Conservation (phyloP, 805 yeast genomes). For the Starmerella ratchasimensis region DNA sequence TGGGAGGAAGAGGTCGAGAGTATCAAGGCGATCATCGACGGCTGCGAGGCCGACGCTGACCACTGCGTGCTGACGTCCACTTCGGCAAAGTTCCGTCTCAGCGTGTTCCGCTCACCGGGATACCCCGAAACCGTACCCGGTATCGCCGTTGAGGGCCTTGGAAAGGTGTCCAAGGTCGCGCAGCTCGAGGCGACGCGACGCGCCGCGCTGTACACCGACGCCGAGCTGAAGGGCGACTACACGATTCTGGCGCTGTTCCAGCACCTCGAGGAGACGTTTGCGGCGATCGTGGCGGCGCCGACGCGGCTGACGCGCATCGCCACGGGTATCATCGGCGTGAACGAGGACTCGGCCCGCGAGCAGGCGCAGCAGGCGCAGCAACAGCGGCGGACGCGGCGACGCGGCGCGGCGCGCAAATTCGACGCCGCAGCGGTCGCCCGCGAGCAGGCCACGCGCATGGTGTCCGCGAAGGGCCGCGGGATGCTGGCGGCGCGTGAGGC, state of each 20-base stretch:
- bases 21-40: slow-evolving; percentile 43
- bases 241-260: slow-evolving; percentile 56
- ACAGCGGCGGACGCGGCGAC: slow-evolving; percentile 1
- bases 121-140: slow-evolving; percentile 69
- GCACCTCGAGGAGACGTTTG: slow-evolving; percentile 58
- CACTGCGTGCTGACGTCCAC: slow-evolving; percentile 9
- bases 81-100: slow-evolving; percentile 9
- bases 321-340: slow-evolving; percentile 23
- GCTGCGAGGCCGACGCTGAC: neutral
- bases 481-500: slow-evolving; percentile 37
- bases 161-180: slow-evolving; percentile 24
- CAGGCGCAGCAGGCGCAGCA: neutral
- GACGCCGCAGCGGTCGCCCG: slow-evolving; percentile 28
- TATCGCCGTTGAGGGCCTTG: slow-evolving; percentile 36
- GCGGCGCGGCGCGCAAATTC: neutral
- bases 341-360: slow-evolving; percentile 10
- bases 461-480: slow-evolving; percentile 25
- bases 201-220: slow-evolving; percentile 24
- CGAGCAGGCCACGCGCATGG: slow-evolving; percentile 28
- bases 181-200: slow-evolving; percentile 25
- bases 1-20: slow-evolving; percentile 74
- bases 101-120: slow-evolving; percentile 33
- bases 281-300: slow-evolving; percentile 51
- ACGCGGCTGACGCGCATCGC: slow-evolving; percentile 43
- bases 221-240: slow-evolving; percentile 47